These are phyloP conservation scores for Corymbia maculata DNA, from an alignment of 345 rosid species.

Conservation along the genomic window DNA sequence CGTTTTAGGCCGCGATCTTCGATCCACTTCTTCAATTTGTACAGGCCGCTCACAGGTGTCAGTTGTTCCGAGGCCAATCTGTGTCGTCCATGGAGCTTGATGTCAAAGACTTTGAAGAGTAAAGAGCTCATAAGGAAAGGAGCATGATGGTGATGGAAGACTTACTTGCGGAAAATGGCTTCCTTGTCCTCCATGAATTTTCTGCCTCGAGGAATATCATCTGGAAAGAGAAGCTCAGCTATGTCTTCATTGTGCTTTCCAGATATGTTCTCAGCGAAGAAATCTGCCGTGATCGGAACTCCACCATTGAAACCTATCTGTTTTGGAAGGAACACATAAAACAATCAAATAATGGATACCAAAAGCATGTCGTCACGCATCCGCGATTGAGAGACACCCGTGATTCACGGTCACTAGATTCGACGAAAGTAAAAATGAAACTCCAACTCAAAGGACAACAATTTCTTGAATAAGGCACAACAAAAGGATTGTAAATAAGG, in stretches of 20 bases:
- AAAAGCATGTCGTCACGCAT: neutral
- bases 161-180: conserved; percentile 69
- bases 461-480: neutral
- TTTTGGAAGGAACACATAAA: neutral
- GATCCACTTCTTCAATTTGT: conserved; percentile 69
- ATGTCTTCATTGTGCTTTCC: conserved; percentile 81
- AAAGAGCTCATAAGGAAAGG: neutral
- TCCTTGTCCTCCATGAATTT: conserved; percentile 72
- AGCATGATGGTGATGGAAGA: neutral
- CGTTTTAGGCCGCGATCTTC: conserved; percentile 78
- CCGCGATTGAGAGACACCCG: neutral
- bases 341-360: neutral
- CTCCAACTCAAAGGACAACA: neutral
- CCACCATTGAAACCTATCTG: conserved; percentile 93
- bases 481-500: neutral
- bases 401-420: neutral
- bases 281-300: conserved; percentile 73
- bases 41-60: conserved; percentile 53
- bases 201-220: conserved; percentile 53
- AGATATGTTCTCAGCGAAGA: conserved; percentile 52
- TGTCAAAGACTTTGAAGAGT: neutral
- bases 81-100: conserved; percentile 2
- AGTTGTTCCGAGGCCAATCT: conserved; percentile 67
- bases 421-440: neutral
- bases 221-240: conserved; percentile 53